Percentiles rank a stretch among this genome's conserved stretches.
Conservation (phyloP, 2,329 filamentous ascomycete genomes). For the Aspergillus neoniger region DNA sequence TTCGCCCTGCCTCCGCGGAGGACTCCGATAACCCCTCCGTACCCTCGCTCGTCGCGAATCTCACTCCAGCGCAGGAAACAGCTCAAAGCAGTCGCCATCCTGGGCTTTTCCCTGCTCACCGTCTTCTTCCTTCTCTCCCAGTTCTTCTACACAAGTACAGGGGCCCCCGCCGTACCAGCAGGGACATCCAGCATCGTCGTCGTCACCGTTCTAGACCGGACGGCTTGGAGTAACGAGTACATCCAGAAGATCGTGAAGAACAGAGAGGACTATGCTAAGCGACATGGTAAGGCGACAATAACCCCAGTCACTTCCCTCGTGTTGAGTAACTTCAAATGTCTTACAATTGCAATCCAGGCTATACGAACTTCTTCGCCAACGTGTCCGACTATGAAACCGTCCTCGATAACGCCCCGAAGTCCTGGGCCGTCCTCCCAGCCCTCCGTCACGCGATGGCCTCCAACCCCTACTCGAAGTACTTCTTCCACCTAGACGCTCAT, state of each 20-base stretch:
- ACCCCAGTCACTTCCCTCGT: neutral
- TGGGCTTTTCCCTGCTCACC: conserved; percentile 57
- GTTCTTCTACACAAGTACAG: conserved; percentile 35
- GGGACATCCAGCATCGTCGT: conserved; percentile 64
- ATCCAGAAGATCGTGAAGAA: conserved; percentile 77
- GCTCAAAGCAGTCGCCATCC: conserved; percentile 59
- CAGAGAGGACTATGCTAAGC: conserved; percentile 77
- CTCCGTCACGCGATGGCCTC: conserved; percentile 84
- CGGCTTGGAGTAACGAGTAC: conserved; percentile 65
- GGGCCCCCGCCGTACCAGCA: conserved; percentile 28
- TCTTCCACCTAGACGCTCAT: conserved; percentile 86
- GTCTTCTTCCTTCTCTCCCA: conserved; percentile 63
- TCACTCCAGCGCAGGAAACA: conserved; percentile 60
- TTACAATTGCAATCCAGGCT: conserved; percentile 58
- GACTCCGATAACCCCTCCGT: conserved; percentile 73
- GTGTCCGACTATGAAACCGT: conserved; percentile 67
- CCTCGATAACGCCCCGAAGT: conserved; percentile 45
- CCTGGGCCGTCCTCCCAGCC: conserved; percentile 72
- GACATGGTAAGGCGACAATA: conserved; percentile 67
- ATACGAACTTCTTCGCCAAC: conserved; percentile 79
- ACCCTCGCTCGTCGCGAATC: conserved; percentile 53
- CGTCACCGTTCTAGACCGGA: conserved; percentile 79
- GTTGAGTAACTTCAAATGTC: neutral
- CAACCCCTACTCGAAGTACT: conserved; percentile 73
- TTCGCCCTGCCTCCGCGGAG: conserved; percentile 88